These are phyloP conservation scores for Haematococcus lacustris DNA, from an alignment of 139 green algal species.

Conservation along the genomic window DNA sequence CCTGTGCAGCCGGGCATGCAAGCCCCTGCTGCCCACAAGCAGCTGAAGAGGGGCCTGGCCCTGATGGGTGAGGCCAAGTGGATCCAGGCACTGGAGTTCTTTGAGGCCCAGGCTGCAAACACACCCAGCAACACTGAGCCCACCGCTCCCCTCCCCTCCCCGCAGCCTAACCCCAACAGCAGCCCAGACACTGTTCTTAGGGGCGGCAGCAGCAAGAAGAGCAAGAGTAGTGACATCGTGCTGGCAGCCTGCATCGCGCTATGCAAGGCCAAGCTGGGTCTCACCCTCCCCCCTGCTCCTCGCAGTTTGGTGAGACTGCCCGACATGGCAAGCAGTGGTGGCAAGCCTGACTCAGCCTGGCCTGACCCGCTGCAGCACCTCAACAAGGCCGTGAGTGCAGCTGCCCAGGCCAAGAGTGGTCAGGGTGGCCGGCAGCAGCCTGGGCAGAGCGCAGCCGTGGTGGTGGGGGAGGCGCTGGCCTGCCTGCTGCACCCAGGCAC, in stretches of 20 bases:
- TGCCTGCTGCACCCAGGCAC: conserved; percentile 32
- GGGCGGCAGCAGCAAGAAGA: not conserved
- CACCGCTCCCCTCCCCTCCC: too few species aligned
- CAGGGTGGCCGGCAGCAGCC: not conserved
- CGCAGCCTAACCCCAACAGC: too few species aligned
- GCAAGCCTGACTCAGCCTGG: not conserved
- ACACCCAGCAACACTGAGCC: too few species aligned
- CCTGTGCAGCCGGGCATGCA: not conserved
- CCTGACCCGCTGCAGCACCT: conserved; percentile 14
- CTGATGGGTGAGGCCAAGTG: conserved; percentile 22
- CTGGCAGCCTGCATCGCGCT: not conserved
- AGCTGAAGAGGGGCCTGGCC: conserved; percentile 12
- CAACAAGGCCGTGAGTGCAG: not conserved
- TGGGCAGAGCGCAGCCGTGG: not conserved
- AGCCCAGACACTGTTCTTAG: too few species aligned
- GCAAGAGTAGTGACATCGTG: not conserved
- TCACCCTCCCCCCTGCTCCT: too few species aligned
- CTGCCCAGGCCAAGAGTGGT: not conserved
- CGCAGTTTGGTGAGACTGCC: too few species aligned
- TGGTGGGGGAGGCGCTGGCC: conserved; percentile 13
- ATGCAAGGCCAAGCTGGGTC: conserved; percentile 9
- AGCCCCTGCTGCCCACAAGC: not conserved
- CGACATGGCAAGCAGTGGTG: not conserved
- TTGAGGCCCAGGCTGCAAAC: too few species aligned
- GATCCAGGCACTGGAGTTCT: conserved; percentile 21